These are phyloP conservation scores for Fraxinus baroniana DNA, from an alignment of 305 asterid species.

Conservation along the genomic window DNA sequence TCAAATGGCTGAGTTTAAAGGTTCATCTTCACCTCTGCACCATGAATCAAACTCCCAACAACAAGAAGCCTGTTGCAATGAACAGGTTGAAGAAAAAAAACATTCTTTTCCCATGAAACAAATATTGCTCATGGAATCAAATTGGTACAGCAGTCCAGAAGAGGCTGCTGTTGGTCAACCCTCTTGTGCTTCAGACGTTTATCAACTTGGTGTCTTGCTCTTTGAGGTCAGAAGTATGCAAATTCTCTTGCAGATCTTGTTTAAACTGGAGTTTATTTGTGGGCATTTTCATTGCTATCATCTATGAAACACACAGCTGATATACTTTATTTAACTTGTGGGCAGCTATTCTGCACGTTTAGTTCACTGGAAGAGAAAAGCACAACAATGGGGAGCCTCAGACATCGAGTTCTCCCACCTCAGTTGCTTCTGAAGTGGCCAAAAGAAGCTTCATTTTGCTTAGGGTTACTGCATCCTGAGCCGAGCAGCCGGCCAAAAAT, in stretches of 20 bases:
- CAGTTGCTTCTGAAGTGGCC: constrained; percentile 96
- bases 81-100: constrained; percentile 33
- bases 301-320: constrained; percentile 20
- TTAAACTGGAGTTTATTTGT: neutral
- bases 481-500: constrained; percentile 76
- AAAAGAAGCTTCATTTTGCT: constrained; percentile 94
- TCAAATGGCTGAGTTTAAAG: constrained; percentile 49
- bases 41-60: neutral
- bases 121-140: constrained; percentile 43
- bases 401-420: constrained; percentile 94
- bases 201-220: constrained; percentile 88
- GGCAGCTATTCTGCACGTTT: constrained; percentile 80
- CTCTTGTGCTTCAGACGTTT: constrained; percentile 78
- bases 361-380: constrained; percentile 71
- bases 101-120: constrained; percentile 46
- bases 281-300: neutral
- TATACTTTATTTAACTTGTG: constrained; percentile 23
- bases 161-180: constrained; percentile 53
- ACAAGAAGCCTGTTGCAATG: neutral
- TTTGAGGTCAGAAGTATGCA: constrained; percentile 69
- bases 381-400: constrained; percentile 72
- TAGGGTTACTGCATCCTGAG: constrained; percentile 93
- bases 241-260: neutral
- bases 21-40: constrained; percentile 28
- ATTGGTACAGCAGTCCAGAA: constrained; percentile 52